A percentile compares a stretch with the other conserved stretches of the same genome.
These are phyloP conservation scores for Citrullus mucosospermus DNA, from an alignment of 306 rosid species.

Conservation along the genomic window DNA sequence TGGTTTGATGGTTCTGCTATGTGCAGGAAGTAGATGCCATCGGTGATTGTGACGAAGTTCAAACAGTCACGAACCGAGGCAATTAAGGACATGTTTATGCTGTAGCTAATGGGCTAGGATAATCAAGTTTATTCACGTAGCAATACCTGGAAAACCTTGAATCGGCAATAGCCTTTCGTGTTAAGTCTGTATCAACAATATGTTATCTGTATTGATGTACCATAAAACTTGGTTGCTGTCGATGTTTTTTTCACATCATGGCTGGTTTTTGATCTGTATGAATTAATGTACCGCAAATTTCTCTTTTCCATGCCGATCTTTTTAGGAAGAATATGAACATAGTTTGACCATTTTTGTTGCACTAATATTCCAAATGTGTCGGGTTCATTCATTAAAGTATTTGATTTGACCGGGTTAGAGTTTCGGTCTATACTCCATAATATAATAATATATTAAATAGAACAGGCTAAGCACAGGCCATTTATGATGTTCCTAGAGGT, in stretches of 20 bases:
- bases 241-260: neutral
- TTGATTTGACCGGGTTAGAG: neutral
- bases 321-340: neutral
- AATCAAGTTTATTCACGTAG: neutral
- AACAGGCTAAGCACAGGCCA: neutral
- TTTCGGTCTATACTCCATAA: neutral
- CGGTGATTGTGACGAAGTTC: neutral
- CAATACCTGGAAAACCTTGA: neutral
- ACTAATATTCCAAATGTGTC: neutral
- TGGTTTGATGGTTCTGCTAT: neutral
- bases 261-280: neutral
- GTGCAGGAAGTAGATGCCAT: neutral
- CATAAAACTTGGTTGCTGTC: neutral
- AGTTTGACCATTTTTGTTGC: neutral
- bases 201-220: neutral
- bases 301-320: neutral
- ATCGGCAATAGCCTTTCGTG: neutral
- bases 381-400: neutral
- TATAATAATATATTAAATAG: neutral
- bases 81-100: neutral
- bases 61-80: neutral
- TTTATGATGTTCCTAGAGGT: neutral
- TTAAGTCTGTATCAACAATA: constrained; percentile 1
- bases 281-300: neutral
- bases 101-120: neutral